Evolutionary conservation across 2,329 filamentous ascomycete genomes (phyloP).

Genomic region (Chrysosporium queenslandicum): DNA sequence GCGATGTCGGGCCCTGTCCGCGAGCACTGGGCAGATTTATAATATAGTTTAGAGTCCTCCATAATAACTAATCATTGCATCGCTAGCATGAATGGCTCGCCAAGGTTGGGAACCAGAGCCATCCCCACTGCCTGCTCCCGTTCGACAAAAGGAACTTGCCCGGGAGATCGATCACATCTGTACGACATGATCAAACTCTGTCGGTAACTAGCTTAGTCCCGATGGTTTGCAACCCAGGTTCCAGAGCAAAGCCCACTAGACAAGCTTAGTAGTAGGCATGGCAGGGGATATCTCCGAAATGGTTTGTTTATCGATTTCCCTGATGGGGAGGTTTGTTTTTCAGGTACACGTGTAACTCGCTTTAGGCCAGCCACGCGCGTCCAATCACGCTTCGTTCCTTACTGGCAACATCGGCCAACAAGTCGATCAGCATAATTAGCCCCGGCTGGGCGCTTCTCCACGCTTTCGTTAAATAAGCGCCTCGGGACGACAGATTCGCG

Average conservation of each 20-base stretch:
- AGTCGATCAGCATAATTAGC: background rate
- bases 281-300: background rate
- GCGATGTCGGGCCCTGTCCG: no score
- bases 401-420: background rate
- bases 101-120: no score
- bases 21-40: no score
- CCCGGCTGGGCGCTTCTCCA: background rate
- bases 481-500: background rate
- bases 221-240: background rate
- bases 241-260: background rate
- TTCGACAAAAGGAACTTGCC: background rate
- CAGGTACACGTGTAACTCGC: constrained; percentile 9
- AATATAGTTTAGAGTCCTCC: no score
- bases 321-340: constrained; percentile 3
- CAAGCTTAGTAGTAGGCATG: background rate
- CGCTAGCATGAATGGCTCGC: no score
- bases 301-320: constrained; percentile 13
- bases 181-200: background rate
- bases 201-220: no score
- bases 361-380: background rate
- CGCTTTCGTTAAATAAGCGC: constrained; percentile 5
- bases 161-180: background rate
- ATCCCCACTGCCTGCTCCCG: no score
- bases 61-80: no score
- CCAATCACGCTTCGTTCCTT: constrained; percentile 3